phyloP scores from a whole-genome alignment of 768 basidiomycete species.

The Termitomyces sp. region DNA sequence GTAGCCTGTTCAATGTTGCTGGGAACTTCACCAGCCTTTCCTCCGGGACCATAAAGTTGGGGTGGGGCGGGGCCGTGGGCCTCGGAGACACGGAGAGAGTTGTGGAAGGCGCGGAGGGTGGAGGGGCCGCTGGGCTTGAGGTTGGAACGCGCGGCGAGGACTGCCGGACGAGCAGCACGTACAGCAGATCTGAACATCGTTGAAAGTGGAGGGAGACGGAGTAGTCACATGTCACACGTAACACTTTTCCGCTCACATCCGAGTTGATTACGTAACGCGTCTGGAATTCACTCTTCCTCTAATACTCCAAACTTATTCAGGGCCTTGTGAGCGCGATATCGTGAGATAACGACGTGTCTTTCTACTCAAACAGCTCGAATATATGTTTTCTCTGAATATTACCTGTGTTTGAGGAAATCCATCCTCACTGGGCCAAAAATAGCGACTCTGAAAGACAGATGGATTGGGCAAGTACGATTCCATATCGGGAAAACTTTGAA shows the following conservation, averaged over 20 bases:
- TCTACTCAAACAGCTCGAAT: neutral
- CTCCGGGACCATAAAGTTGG: slow-evolving; percentile 66
- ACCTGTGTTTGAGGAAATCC: too few species aligned
- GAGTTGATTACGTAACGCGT: slow-evolving; percentile 15
- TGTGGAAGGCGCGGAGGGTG: slow-evolving; percentile 54
- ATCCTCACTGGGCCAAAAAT: neutral
- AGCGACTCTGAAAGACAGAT: neutral
- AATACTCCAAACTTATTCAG: neutral
- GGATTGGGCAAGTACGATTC: slow-evolving; percentile 1
- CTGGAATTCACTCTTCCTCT: too few species aligned
- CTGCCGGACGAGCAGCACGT: slow-evolving; percentile 40
- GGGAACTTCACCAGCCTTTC: slow-evolving; percentile 69
- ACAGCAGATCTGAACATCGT: slow-evolving; percentile 42
- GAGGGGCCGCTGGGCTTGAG: slow-evolving; percentile 24
- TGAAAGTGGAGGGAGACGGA: slow-evolving; percentile 19
- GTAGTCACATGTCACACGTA: slow-evolving; percentile 20
- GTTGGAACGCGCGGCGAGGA: slow-evolving; percentile 32
- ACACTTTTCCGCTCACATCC: slow-evolving; percentile 26
- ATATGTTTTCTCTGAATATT: neutral
- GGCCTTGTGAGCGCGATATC: neutral
- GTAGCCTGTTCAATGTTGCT: slow-evolving; percentile 90
- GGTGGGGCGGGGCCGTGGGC: slow-evolving; percentile 50
- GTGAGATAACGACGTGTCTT: slow-evolving; percentile 3
- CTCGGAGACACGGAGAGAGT: slow-evolving; percentile 52
- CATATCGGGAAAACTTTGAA: slow-evolving; percentile 1